phyloP scores from a whole-genome alignment of 805 yeast species.

The Teunomyces funiuensis region DNA sequence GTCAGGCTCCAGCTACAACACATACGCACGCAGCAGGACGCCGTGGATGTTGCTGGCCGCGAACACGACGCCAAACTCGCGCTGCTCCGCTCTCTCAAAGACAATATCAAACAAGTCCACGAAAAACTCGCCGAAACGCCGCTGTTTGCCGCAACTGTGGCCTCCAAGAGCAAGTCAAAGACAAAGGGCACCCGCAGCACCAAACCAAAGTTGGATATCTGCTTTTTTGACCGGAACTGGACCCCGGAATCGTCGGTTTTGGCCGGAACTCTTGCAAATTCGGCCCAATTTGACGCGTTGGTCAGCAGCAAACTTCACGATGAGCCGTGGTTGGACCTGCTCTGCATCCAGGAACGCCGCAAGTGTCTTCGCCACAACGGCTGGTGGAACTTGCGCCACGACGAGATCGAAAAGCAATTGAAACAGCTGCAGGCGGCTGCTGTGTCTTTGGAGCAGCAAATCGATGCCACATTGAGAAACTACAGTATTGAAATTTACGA shows the following conservation, averaged over 20 bases:
- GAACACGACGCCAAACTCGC: constrained; percentile 15
- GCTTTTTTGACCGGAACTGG: constrained; percentile 46
- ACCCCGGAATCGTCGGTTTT: constrained; percentile 1
- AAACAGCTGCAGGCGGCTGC: constrained; percentile 36
- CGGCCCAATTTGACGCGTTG: constrained; percentile 3
- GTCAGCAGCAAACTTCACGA: constrained; percentile 9
- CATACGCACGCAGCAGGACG: constrained; percentile 17
- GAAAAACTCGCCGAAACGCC: constrained; percentile 22
- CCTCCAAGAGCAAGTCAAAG: constrained; percentile 10
- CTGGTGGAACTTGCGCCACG: constrained; percentile 44
- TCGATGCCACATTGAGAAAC: constrained; percentile 31
- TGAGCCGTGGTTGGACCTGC: constrained; percentile 14
- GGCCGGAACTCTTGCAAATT: not conserved
- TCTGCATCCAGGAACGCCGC: constrained; percentile 54
- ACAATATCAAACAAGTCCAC: constrained; percentile 35
- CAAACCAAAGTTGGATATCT: constrained; percentile 42
- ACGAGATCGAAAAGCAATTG: constrained; percentile 27
- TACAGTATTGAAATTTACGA: constrained; percentile 36
- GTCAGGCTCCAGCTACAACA: constrained; percentile 18
- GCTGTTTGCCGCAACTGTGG: constrained; percentile 12
- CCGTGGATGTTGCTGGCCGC: constrained; percentile 13
- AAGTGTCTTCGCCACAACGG: constrained; percentile 58
- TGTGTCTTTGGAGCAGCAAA: constrained; percentile 26
- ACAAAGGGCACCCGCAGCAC: constrained; percentile 16
- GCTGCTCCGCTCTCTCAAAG: constrained; percentile 33